These are phyloP conservation scores for Citrus sp. DNA, from an alignment of 345 rosid species.

Conservation along the genomic window DNA sequence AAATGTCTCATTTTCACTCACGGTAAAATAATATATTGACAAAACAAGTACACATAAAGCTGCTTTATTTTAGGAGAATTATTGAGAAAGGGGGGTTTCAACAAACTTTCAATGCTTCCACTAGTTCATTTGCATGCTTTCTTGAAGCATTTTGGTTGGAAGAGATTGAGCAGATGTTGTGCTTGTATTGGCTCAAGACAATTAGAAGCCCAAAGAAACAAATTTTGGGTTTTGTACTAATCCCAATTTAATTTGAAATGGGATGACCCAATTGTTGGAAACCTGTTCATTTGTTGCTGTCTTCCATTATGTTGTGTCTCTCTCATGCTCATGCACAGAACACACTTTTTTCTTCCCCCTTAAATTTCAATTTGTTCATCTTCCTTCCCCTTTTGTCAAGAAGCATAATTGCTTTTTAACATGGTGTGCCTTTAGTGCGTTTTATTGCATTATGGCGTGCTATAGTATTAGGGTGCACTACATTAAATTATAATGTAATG, in stretches of 20 bases:
- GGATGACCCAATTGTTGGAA: too few relatives aligned
- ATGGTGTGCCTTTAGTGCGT: not conserved
- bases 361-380: not conserved
- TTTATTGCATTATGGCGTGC: too few relatives aligned
- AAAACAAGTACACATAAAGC: conserved; percentile 10
- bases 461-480: too few relatives aligned
- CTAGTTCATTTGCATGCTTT: conserved; percentile 12
- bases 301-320: not conserved
- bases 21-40: too few relatives aligned
- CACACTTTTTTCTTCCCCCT: not conserved
- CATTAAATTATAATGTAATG: too few relatives aligned
- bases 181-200: conserved; percentile 4
- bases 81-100: conserved; percentile 8
- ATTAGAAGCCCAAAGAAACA: not conserved
- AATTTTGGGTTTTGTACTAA: not conserved
- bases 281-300: not conserved
- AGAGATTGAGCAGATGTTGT: not conserved
- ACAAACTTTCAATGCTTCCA: conserved; percentile 2
- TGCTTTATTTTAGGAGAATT: conserved; percentile 17
- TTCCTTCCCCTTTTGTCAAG: not conserved
- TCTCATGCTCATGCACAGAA: not conserved
- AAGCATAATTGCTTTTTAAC: not conserved
- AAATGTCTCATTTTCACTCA: not conserved
- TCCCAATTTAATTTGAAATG: not conserved
- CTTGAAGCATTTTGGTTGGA: not conserved